phyloP scores from a whole-genome alignment of 495 filamentous ascomycete species.

The Trypethelium eluteriae region DNA sequence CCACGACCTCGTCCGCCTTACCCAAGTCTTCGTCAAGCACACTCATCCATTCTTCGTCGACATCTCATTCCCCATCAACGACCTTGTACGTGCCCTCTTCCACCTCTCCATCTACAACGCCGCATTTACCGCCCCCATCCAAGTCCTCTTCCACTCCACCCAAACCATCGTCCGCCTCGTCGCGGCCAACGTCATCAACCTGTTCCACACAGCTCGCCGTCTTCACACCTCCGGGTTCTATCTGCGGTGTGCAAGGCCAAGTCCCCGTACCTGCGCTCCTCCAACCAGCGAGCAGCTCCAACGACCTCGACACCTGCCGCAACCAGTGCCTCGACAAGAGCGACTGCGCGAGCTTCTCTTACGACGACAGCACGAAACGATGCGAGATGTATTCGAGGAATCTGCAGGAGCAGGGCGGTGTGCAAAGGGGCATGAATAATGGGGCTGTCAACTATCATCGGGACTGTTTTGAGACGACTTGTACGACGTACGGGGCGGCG shows the following conservation, averaged over 20 bases:
- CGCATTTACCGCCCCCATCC: not conserved
- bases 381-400: not conserved
- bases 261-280: not conserved
- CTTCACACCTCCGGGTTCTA: not conserved
- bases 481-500: not conserved
- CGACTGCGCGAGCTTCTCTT: constrained; percentile 1
- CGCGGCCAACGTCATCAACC: not conserved
- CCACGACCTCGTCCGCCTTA: not conserved
- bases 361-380: not conserved
- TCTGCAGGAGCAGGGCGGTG: not conserved
- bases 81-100: not conserved
- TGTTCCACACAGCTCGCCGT: not conserved
- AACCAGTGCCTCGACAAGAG: constrained; percentile 11
- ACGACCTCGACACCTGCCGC: constrained; percentile 2
- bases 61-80: not conserved
- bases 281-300: not conserved
- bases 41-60: not conserved
- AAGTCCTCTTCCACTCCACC: not conserved
- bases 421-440: not conserved
- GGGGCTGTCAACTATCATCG: not conserved
- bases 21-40: not conserved
- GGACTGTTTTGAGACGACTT: constrained; percentile 6
- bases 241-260: constrained; percentile 3
- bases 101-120: not conserved
- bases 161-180: not conserved